Conservation (phyloP, 2,329 filamentous ascomycete species). For the Phyllosticta citribraziliensis region DNA sequence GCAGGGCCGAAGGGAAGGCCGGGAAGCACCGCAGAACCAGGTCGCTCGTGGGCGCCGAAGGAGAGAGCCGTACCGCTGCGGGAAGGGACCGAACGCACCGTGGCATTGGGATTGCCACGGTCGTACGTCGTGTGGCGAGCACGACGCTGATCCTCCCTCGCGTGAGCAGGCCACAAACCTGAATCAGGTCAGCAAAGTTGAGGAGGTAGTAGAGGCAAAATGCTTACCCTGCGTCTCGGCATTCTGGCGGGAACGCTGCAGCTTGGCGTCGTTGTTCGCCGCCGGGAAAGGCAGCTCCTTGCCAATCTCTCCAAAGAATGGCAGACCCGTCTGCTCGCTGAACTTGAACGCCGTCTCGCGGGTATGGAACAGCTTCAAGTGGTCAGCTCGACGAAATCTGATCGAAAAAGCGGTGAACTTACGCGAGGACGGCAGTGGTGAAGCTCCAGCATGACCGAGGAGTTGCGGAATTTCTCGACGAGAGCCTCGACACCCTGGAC, state of each 20-base stretch:
- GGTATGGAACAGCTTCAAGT: constrained; percentile 38
- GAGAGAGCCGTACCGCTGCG: no score
- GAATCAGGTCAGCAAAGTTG: not conserved
- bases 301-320: constrained; percentile 44
- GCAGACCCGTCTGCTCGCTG: constrained; percentile 16
- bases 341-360: constrained; percentile 32
- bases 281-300: constrained; percentile 65
- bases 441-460: constrained; percentile 85
- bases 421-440: constrained; percentile 78
- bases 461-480: constrained; percentile 93
- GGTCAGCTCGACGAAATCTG: not conserved
- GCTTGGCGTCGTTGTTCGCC: constrained; percentile 78
- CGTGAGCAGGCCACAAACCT: constrained; percentile 4
- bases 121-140: not conserved
- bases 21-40: no score
- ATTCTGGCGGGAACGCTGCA: constrained; percentile 79
- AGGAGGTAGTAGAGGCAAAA: constrained; percentile 15
- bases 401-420: constrained; percentile 5
- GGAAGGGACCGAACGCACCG: no score
- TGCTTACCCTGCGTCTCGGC: constrained; percentile 36
- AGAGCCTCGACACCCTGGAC: constrained; percentile 89
- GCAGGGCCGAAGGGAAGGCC: no score
- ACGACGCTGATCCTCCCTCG: constrained; percentile 5
- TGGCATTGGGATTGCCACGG: constrained; percentile 6
- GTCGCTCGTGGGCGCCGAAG: no score